These are phyloP conservation scores for Camellia lanceoleosa DNA, from an alignment of 148 eudicot genomes.

Conservation along the genomic window DNA sequence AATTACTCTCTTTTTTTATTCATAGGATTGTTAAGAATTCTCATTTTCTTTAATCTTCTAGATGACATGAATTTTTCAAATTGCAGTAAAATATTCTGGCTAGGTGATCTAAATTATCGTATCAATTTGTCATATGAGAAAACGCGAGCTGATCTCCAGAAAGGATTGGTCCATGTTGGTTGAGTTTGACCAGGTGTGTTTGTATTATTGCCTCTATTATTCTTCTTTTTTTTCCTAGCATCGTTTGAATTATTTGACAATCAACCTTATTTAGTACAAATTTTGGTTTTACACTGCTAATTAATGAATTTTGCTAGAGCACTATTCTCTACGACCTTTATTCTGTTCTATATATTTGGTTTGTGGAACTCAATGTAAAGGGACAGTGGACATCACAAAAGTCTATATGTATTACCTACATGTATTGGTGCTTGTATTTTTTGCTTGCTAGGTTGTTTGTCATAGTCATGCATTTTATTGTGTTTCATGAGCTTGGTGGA, in stretches of 20 bases:
- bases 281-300: not conserved
- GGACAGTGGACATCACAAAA: not conserved
- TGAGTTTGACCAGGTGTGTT: conserved; percentile 78
- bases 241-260: not conserved
- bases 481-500: conserved; percentile 15
- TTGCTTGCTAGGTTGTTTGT: not conserved
- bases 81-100: conserved; percentile 87
- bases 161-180: conserved; percentile 71
- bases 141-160: conserved; percentile 65
- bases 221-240: not conserved
- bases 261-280: not conserved
- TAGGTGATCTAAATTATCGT: conserved; percentile 96
- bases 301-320: not conserved
- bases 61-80: not conserved
- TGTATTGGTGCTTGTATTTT: not conserved
- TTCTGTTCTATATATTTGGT: not conserved
- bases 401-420: not conserved
- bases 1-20: not conserved
- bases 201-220: not conserved
- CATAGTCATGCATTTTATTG: not conserved
- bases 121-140: conserved; percentile 75
- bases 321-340: not conserved
- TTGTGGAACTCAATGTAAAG: not conserved
- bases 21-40: not conserved
- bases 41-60: not conserved